A percentile compares a stretch with the other conserved stretches of the same genome.
phyloP scores from a whole-genome alignment of 805 yeast genomes.

The Diddensiella caesifluorescens region DNA sequence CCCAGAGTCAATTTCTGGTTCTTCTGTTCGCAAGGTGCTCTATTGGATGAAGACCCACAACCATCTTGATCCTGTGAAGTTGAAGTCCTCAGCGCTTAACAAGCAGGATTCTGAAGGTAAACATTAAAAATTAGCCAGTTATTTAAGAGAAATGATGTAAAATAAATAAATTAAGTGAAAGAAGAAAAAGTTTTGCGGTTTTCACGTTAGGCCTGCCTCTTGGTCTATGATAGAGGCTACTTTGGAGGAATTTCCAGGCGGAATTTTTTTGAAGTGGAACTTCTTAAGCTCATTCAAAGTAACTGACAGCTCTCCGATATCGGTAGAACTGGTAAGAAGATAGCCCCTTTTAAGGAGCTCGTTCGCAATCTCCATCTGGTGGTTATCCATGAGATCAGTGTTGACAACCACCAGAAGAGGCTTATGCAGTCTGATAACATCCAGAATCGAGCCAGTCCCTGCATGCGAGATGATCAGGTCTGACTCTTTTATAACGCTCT shows the following conservation, averaged over 20 bases:
- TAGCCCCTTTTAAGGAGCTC: constrained; percentile 36
- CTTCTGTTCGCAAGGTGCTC: constrained; percentile 27
- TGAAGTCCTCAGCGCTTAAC: background rate
- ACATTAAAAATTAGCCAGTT: too few relatives aligned
- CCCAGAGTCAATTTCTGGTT: constrained; percentile 28
- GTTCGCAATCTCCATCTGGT: constrained; percentile 72
- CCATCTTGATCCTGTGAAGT: constrained; percentile 23
- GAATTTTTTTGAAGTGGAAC: constrained; percentile 15
- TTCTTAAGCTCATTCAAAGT: constrained; percentile 1
- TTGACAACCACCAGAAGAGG: constrained; percentile 69
- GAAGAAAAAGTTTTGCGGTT: background rate
- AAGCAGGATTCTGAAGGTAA: too few relatives aligned
- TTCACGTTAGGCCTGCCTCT: constrained; percentile 17
- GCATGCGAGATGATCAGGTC: constrained; percentile 82
- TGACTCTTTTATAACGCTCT: constrained; percentile 39
- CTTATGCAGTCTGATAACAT: constrained; percentile 53
- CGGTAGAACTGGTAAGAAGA: constrained; percentile 9
- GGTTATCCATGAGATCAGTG: constrained; percentile 74
- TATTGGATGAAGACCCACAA: constrained; percentile 30
- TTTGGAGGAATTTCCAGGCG: constrained; percentile 14
- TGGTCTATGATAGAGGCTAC: constrained; percentile 18
- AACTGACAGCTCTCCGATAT: constrained; percentile 3
- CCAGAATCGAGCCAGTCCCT: constrained; percentile 86
- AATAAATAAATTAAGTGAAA: background rate
- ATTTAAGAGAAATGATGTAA: too few relatives aligned